Evolutionary conservation across 345 rosid species (phyloP), one percentile per base, ranked within the genome.

Genomic region (Ailanthus altissimus): DNA sequence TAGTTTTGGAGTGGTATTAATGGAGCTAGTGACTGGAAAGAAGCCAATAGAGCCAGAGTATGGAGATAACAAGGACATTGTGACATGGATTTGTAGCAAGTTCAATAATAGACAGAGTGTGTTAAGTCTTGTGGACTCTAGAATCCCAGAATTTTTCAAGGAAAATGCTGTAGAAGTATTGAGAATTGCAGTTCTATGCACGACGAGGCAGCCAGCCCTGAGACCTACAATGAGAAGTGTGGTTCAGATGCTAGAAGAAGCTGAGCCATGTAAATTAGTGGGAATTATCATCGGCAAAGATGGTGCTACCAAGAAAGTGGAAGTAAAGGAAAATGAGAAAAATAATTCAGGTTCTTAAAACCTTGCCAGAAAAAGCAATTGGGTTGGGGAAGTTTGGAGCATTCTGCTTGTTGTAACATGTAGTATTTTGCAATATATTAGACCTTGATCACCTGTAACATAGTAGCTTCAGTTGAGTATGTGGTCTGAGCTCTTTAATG

Each of bases 191-290:
- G 83, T 91, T 45, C 85, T 86, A 20, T 92, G 97, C 80, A 93
- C 99, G 0, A 83, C 87, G 43, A 84, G 82, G 54, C 76, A 81
- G 59, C 93, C 98, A 3, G 78, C 81, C 0, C 62, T 46, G 47
- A 88, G 99, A 70, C 99, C 99, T 2, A 90, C 93, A 25, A 96
- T 93, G 97, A 88, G 94, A 68, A 81, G 83, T 32, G 97, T 96
- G 49, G 97, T 93, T 63, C 98, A 93, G 59, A 92, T 93, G 98
- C 86, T 93, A 8, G 92, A 85, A 82, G 92, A 89, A 1, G 97
- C 92, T 6, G 92, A 89, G 72, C 98, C 98, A 0, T 88, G 94
- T 65, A 86, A 88, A 76, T 60, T 87, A 70, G 79, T 85, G 67
- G 79, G 86, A 57, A 86, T 93, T 67, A 85, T 88, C 67, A 76